phyloP scores from a whole-genome alignment of 257 asterid genomes.

The Penstemon eatonii region DNA sequence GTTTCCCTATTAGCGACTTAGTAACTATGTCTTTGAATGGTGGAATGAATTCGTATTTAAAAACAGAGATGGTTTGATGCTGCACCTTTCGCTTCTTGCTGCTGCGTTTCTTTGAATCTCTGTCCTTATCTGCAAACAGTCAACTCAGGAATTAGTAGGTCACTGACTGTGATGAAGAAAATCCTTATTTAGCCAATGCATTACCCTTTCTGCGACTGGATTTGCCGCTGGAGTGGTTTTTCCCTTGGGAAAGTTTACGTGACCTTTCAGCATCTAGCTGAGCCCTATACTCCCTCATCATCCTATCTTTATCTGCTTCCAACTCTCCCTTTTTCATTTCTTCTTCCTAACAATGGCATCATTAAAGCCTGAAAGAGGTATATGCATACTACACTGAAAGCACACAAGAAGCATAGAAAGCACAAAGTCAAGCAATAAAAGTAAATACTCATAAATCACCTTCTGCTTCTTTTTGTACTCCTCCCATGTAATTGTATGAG shows the following conservation, averaged over 20 bases:
- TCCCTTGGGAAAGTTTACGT: conserved; percentile 75
- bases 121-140: conserved; percentile 72
- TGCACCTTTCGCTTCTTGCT: conserved; percentile 91
- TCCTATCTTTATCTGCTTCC: conserved; percentile 97
- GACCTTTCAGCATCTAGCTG: conserved; percentile 98
- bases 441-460: conserved; percentile 44
- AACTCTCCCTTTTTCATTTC: conserved; percentile 93
- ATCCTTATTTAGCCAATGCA: conserved; percentile 15
- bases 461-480: conserved; percentile 93
- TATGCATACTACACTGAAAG: not conserved
- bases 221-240: conserved; percentile 78
- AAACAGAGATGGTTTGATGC: conserved; percentile 18
- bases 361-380: conserved; percentile 28
- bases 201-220: conserved; percentile 72
- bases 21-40: not conserved
- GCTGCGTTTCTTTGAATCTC: conserved; percentile 70
- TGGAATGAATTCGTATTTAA: not conserved
- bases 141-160: conserved; percentile 17
- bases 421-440: conserved; percentile 1
- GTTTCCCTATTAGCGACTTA: conserved; percentile 3
- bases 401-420: not conserved
- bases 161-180: conserved; percentile 5
- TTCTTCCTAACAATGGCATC: conserved; percentile 80
- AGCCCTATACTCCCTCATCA: conserved; percentile 98
- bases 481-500: conserved; percentile 98